Evolutionary conservation across 768 basidiomycete genomes (phyloP).

Genomic region (Mycena leptocephala): DNA sequence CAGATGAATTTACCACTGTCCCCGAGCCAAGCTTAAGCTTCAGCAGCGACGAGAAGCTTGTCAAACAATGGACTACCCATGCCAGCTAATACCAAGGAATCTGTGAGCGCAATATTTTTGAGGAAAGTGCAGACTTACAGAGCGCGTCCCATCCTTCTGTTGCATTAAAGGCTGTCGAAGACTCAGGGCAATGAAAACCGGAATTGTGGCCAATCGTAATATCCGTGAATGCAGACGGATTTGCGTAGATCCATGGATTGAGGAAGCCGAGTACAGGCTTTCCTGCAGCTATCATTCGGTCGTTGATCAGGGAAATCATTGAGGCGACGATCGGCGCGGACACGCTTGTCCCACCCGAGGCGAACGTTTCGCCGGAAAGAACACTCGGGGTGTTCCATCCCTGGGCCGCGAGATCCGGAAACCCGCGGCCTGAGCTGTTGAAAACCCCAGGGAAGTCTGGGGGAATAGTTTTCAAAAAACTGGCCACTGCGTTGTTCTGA

Average conservation of each 20-base stretch:
- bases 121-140: background rate
- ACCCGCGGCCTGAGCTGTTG: background rate
- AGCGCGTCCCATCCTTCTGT: background rate
- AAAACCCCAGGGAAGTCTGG: background rate
- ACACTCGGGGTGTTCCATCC: background rate
- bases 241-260: background rate
- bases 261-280: background rate
- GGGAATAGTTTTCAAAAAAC: background rate
- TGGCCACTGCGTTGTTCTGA: background rate
- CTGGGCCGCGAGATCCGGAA: background rate
- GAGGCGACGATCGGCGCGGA: background rate
- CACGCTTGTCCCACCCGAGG: background rate
- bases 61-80: conserved; percentile 10
- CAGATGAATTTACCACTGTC: conserved; percentile 3
- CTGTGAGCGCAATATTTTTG: background rate
- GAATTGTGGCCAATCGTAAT: background rate
- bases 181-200: background rate
- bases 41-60: conserved; percentile 8
- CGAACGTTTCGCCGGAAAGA: background rate
- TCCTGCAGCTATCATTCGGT: background rate
- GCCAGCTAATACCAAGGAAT: background rate
- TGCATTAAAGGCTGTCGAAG: background rate
- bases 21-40: conserved; percentile 7
- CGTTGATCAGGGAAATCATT: background rate
- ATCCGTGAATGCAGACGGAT: background rate